Percentiles rank a stretch among this genome's conserved stretches.
Conservation (phyloP, 495 filamentous ascomycete species). For the Neurospora discreta region DNA sequence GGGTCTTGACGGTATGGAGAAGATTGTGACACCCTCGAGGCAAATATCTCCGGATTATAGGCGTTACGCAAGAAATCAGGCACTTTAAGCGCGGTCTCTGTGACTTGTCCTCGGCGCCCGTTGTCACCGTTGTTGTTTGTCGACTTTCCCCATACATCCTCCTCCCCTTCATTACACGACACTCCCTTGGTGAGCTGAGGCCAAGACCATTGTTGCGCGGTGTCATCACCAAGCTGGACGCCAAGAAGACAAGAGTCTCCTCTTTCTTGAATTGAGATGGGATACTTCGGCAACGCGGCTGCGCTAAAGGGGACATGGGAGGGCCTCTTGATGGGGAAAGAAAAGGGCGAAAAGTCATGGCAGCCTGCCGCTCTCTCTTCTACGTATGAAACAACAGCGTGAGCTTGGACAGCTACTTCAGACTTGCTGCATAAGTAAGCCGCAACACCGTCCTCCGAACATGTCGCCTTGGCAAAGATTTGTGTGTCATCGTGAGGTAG, state of each 20-base stretch:
- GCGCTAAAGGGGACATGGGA: background rate
- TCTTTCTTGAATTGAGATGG: background rate
- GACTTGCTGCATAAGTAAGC: background rate
- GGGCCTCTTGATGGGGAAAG: background rate
- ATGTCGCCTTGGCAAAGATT: background rate
- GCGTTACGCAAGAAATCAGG: too few species aligned
- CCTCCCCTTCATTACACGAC: background rate
- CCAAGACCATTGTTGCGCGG: background rate
- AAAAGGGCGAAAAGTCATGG: background rate
- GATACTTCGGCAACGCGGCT: background rate
- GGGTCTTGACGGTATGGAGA: background rate
- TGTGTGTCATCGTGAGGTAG: background rate
- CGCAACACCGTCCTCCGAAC: background rate
- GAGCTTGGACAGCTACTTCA: background rate
- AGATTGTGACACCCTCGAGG: background rate
- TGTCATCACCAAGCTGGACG: background rate
- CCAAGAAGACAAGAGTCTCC: background rate
- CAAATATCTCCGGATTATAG: background rate
- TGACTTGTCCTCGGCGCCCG: background rate
- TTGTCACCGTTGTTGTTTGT: background rate
- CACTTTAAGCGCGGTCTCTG: background rate
- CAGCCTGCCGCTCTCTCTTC: background rate
- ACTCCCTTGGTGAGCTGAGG: background rate
- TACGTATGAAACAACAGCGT: background rate
- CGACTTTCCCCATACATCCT: background rate